These are phyloP conservation scores for Dentipellis fragilis DNA, from an alignment of 768 basidiomycete genomes.

Conservation along the genomic window DNA sequence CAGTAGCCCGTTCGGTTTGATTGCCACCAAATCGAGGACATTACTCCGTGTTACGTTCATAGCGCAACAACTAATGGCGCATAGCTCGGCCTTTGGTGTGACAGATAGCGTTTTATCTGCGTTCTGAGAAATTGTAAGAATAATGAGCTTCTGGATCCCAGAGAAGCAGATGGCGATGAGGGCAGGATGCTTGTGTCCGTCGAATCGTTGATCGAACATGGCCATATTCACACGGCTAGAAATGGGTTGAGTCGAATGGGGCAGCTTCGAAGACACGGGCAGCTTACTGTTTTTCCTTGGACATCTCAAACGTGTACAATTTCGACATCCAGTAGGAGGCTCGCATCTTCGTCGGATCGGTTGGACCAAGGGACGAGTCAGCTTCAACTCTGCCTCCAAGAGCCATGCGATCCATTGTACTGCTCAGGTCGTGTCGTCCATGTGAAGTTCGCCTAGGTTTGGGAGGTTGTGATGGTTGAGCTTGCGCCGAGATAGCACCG, in stretches of 20 bases:
- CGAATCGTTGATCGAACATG: constrained; percentile 57
- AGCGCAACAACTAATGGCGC: constrained; percentile 44
- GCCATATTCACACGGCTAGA: constrained; percentile 34
- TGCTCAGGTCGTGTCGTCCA: constrained; percentile 44
- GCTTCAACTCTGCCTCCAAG: constrained; percentile 39
- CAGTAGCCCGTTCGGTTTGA: constrained; percentile 46
- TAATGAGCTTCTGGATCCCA: constrained; percentile 28
- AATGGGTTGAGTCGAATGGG: no score
- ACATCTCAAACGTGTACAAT: constrained; percentile 39
- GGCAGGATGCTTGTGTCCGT: constrained; percentile 41
- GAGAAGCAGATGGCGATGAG: constrained; percentile 50
- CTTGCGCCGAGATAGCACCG: constrained; percentile 10
- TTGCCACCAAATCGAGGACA: constrained; percentile 60
- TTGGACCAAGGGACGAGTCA: constrained; percentile 29
- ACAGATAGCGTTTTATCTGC: constrained; percentile 34
- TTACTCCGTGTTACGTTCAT: constrained; percentile 52
- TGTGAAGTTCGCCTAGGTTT: constrained; percentile 21
- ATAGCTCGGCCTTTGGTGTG: constrained; percentile 24
- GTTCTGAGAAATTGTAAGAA: constrained; percentile 39
- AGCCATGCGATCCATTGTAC: constrained; percentile 61
- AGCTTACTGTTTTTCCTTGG: constrained; percentile 9
- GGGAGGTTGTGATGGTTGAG: constrained; percentile 1
- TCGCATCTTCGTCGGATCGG: constrained; percentile 58
- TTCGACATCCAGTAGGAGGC: constrained; percentile 67
- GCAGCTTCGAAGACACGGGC: no score